Base-by-base conservation (phyloP, 768 basidiomycete genomes). In the Auricularia heimuer region DNA sequence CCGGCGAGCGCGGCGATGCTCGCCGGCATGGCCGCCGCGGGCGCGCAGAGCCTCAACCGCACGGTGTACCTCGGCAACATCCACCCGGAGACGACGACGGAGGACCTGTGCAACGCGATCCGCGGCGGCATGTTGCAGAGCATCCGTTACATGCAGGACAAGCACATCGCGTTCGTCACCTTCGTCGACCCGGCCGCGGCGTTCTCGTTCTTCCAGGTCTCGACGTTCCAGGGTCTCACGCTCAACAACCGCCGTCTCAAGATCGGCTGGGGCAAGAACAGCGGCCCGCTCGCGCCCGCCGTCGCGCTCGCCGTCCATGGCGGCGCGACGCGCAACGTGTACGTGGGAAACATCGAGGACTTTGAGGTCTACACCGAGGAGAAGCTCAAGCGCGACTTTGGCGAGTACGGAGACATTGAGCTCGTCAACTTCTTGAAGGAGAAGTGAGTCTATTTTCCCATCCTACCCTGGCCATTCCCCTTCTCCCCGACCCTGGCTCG, bases 261-360 rank as follows among this genome's bases (percentile, higher is more conserved):
- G 80, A 86, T 98, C 69, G 95, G 96, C 60, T 99, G 96, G 97
- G 96, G 96, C 65, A 98, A 96, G 83, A 91, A 91, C 72, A 88
- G 92, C 16, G 94, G 94, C 4, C 89, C 94, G 18, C 80, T 96
- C 16, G 83, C 88, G 18, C 89, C 94, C 16, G 83, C 87, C 2
- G 81, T 97, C 45, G 89, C 92, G 35, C 81, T 95, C 67, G 91
- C 93, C 0, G 91, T 99, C 2, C 92, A 95, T 73, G 83, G 87
- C 0, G 97, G 97, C 21, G 94, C 96, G 1, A 97, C 94, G 14
- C 83, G 97, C 65, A 99, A 98, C 73, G 95, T 99, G 62, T 99
- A 98, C 76, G 85, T 98, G 61, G 95, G 95, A 6, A 92, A 90
- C 71, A 87, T 99, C 54, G 92, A 95, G 71, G 96, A 99, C 79